Evolutionary conservation across 1,284 basidiomycete species (phyloP).

Genomic region (Athelia sp.): DNA sequence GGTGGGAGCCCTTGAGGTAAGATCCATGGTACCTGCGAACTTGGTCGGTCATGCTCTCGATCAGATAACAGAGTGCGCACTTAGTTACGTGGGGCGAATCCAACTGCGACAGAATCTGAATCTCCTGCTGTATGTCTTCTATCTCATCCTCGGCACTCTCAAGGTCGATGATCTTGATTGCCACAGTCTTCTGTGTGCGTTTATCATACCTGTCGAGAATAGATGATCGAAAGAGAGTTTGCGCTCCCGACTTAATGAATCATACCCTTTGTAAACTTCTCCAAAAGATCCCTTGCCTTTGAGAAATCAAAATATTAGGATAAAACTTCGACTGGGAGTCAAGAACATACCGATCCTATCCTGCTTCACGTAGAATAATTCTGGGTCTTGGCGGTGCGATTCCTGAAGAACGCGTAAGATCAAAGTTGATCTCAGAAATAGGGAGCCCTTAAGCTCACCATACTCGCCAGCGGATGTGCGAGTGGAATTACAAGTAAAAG

Average conservation of each 20-base stretch:
- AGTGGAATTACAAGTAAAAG: no score
- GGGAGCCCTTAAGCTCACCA: conserved; percentile 21
- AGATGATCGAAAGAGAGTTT: conserved; percentile 9
- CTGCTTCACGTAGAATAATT: conserved; percentile 94
- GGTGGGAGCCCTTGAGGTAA: conserved; percentile 88
- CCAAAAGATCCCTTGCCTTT: conserved; percentile 94
- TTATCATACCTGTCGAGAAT: conserved; percentile 72
- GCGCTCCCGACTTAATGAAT: conserved; percentile 13
- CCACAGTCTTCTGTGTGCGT: conserved; percentile 87
- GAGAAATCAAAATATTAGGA: conserved; percentile 11
- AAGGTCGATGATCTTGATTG: conserved; percentile 98
- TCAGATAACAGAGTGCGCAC: conserved; percentile 39
- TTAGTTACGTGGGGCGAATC: conserved; percentile 96
- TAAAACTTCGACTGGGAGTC: conserved; percentile 8
- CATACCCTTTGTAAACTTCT: conserved; percentile 93
- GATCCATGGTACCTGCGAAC: conserved; percentile 85
- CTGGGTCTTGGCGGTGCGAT: conserved; percentile 76
- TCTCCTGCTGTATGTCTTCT: conserved; percentile 99
- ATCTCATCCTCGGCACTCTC: conserved; percentile 99
- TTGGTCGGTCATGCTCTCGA: conserved; percentile 6
- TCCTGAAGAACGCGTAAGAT: conserved; percentile 43
- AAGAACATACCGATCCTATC: conserved; percentile 81
- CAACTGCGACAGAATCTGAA: conserved; percentile 96
- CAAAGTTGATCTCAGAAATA: conserved; percentile 16
- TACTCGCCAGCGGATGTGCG: conserved; percentile 8